Conservation (phyloP, 192 early-diverging fungal species). For the Backusella mclennaniae region DNA sequence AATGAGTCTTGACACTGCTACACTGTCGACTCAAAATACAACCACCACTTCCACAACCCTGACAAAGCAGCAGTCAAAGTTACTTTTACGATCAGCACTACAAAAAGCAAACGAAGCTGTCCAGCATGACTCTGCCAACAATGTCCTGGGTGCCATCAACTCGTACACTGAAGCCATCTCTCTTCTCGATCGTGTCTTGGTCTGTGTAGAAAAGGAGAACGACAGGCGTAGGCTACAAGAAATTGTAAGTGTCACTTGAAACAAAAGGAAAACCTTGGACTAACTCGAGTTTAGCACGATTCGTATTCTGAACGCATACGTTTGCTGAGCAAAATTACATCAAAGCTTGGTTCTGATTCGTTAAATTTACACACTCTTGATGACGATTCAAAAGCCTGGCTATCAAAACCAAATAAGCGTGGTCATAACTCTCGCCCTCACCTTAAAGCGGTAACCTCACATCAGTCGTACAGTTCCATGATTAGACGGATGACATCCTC, state of each 20-base stretch:
- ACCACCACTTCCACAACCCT: neutral
- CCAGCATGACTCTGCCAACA: constrained; percentile 27
- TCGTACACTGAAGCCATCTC: constrained; percentile 34
- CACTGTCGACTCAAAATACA: neutral
- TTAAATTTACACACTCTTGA: neutral
- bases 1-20: constrained; percentile 8
- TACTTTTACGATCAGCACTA: constrained; percentile 28
- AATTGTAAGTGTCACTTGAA: constrained; percentile 20
- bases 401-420: neutral
- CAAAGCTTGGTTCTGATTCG: neutral
- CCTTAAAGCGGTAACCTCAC: neutral
- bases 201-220: constrained; percentile 15
- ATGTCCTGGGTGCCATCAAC: constrained; percentile 28
- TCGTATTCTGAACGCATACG: constrained; percentile 27
- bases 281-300: constrained; percentile 4
- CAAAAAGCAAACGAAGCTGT: constrained; percentile 34
- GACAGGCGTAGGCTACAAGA: constrained; percentile 28
- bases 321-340: constrained; percentile 2
- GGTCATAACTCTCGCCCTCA: neutral
- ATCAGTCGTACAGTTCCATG: neutral
- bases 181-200: constrained; percentile 25
- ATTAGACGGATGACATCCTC: constrained; percentile 6
- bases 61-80: constrained; percentile 25
- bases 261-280: neutral
- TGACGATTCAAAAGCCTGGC: constrained; percentile 1